Evolutionary conservation across 768 basidiomycete species (phyloP).

Genomic region (Tubosaeta sp.): DNA sequence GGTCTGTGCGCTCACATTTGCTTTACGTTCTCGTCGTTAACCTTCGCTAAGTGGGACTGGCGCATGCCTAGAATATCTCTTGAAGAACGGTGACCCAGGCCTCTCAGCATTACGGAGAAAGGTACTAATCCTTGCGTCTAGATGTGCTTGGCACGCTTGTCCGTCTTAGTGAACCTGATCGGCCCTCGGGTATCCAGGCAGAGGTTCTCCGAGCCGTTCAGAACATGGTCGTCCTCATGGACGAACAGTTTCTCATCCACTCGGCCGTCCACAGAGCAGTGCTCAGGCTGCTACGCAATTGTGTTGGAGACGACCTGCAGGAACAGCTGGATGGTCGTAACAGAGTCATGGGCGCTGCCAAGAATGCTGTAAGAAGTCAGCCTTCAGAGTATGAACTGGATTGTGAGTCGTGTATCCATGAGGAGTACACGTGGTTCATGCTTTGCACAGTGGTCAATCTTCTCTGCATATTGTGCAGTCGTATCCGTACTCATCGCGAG

Average conservation of each 20-base stretch:
- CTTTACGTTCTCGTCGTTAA: slow-evolving; percentile 5
- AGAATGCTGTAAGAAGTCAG: slow-evolving; percentile 57
- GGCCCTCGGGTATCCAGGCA: slow-evolving; percentile 86
- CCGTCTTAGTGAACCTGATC: slow-evolving; percentile 77
- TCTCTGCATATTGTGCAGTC: slow-evolving; percentile 87
- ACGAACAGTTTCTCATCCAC: slow-evolving; percentile 91
- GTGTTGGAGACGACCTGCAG: slow-evolving; percentile 88
- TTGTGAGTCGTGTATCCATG: slow-evolving; percentile 44
- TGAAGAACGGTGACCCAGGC: slow-evolving; percentile 79
- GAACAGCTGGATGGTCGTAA: slow-evolving; percentile 79
- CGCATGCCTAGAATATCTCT: slow-evolving; percentile 83
- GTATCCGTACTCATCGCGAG: slow-evolving; percentile 84
- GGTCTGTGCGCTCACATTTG: slow-evolving; percentile 48
- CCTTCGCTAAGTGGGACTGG: slow-evolving; percentile 65
- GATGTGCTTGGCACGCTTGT: slow-evolving; percentile 85
- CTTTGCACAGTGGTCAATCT: slow-evolving; percentile 73
- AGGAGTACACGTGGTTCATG: slow-evolving; percentile 3
- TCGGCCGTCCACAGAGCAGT: slow-evolving; percentile 88
- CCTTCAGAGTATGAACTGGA: slow-evolving; percentile 92
- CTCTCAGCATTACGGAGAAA: not conserved
- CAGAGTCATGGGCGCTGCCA: slow-evolving; percentile 81
- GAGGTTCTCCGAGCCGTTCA: slow-evolving; percentile 84
- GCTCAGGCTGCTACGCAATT: slow-evolving; percentile 76
- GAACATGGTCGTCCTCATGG: slow-evolving; percentile 87
- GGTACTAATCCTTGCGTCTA: slow-evolving; percentile 25